These are phyloP conservation scores for Cunninghamia lanceolata DNA, from an alignment of 75 land plant genomes.

Conservation along the genomic window DNA sequence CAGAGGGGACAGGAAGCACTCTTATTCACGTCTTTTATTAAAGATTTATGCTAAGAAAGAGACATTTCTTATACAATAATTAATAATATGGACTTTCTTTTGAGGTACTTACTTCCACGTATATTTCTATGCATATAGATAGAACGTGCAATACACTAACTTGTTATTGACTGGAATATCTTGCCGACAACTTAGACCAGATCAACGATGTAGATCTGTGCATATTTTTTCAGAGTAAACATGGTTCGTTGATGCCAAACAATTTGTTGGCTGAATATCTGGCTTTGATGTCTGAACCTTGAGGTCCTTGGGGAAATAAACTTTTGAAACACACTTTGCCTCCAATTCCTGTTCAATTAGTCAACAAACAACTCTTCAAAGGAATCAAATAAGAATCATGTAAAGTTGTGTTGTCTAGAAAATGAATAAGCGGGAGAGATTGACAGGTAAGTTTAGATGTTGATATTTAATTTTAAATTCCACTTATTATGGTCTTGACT, in stretches of 20 bases:
- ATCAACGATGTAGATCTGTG: background rate
- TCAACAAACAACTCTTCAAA: background rate
- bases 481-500: background rate
- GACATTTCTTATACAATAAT: background rate
- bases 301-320: background rate
- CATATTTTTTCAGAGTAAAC: background rate
- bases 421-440: background rate
- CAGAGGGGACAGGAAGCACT: background rate
- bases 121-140: background rate
- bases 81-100: background rate
- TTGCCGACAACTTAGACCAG: background rate
- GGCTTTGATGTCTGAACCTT: background rate
- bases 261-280: background rate
- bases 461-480: background rate
- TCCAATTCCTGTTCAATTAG: background rate
- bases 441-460: background rate
- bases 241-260: background rate
- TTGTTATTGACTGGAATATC: background rate
- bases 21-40: background rate
- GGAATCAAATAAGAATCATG: background rate
- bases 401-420: background rate
- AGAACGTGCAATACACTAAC: constrained; percentile 1
- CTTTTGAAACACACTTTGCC: background rate
- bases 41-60: background rate
- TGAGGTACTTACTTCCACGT: background rate